Conservation (phyloP, 2,329 filamentous ascomycete genomes). For the Verticillium nonalfalfae region DNA sequence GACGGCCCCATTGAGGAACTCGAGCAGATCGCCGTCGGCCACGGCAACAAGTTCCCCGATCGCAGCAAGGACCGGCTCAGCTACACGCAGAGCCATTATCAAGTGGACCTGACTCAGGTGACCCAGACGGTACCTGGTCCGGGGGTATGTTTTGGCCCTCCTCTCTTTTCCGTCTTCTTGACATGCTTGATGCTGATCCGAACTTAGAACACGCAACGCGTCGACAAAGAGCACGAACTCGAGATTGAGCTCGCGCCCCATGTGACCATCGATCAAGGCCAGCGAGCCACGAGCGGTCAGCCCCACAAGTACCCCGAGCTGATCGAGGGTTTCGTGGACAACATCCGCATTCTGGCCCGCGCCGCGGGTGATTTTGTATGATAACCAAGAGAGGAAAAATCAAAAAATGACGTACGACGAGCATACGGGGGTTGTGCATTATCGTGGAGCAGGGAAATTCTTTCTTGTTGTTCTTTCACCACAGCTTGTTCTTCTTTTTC, state of each 20-base stretch:
- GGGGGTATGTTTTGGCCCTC: conserved; percentile 24
- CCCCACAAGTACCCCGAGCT: conserved; percentile 59
- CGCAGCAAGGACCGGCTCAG: conserved; percentile 86
- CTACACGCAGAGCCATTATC: conserved; percentile 82
- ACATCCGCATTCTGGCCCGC: conserved; percentile 54
- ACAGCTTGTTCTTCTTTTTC: too few species aligned
- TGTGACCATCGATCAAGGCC: conserved; percentile 60
- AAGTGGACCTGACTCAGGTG: conserved; percentile 91
- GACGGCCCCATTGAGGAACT: conserved; percentile 60
- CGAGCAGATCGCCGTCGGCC: conserved; percentile 29
- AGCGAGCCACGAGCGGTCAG: conserved; percentile 41
- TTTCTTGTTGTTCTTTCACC: too few species aligned
- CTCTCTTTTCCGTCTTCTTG: neutral
- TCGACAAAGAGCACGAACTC: conserved; percentile 69
- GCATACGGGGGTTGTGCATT: neutral
- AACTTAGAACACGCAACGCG: conserved; percentile 29
- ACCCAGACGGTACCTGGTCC: conserved; percentile 37
- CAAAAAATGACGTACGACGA: neutral
- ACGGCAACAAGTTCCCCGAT: conserved; percentile 41
- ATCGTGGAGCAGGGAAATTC: too few species aligned
- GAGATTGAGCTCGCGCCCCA: conserved; percentile 68
- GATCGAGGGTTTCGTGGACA: conserved; percentile 70
- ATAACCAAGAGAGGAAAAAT: neutral
- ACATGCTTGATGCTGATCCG: neutral
- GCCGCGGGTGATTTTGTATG: neutral